Base-by-base conservation (phyloP, 768 basidiomycete genomes). In the Lactarius deliciosus region DNA sequence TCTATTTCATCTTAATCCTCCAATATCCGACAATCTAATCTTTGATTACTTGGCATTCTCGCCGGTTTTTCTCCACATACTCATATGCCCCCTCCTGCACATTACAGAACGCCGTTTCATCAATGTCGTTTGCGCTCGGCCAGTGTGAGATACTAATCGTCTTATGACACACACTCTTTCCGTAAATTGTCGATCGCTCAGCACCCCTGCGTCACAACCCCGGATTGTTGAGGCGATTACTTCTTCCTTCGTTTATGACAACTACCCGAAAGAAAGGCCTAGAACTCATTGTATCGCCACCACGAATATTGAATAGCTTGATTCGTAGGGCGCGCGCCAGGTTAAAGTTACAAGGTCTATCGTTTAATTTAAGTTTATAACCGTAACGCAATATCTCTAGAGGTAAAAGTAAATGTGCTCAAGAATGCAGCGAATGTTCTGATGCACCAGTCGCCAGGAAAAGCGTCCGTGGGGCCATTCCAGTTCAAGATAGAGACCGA, bases 401-500 rank as follows among this genome's bases (percentile, higher is more conserved):
- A 41, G 62, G 66, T 30, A 45, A 50, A 47, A 32, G 32, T 59
- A 53, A 60, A 43, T n/a, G 56, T n/a, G n/a, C 15, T 5, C 45
- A 32, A 45, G 40, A 64, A 58, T 63, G 22, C 55, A 30, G 32
- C 55, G 55, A 56, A 56, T 59, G 32, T 38, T 63, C 61, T 57
- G 32, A 63, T 43, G 56, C 11, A 50, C 56, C 20, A 53, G 38
- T 41, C 47, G 38, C 47, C 60, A 57, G 57, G 63, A 65, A 20
- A 54, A 20, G 57, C 58, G 36, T 64, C 64, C 61, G 57, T 45
- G 50, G 53, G 38, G 57, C 54, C 60, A 40, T 54, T 53, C 36
- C 64, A 28, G 8, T 62, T 34, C 30, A 64, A 45, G 65, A 56
- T 34, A 63, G 30, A 22, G 64, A 60, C 65, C 89, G 81, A 63